Evolutionary conservation across 208 protist genomes (phyloP).

Genomic region (Blechomonas ayalai): DNA sequence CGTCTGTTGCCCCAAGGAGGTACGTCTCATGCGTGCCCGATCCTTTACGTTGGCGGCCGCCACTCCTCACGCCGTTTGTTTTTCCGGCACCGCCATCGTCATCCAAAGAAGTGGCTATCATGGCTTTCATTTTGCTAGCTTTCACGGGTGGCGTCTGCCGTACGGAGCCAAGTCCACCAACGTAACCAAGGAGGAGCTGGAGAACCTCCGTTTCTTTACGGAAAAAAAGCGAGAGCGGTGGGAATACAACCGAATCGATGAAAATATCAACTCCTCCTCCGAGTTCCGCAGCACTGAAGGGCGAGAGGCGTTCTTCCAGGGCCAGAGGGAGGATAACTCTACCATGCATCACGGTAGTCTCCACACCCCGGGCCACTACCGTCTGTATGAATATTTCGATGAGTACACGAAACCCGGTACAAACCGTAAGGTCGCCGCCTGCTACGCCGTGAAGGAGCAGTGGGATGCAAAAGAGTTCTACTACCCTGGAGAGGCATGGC

Average conservation of each 20-base stretch:
- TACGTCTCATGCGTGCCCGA: no score
- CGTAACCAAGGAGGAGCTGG: conserved; percentile 71
- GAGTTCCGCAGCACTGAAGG: conserved; percentile 63
- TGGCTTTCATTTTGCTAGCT: conserved; percentile 68
- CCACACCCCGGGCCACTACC: conserved; percentile 76
- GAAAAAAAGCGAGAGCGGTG: conserved; percentile 59
- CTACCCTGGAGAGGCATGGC: conserved; percentile 84
- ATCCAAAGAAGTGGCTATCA: conserved; percentile 33
- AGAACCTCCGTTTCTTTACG: conserved; percentile 62
- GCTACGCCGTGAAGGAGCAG: conserved; percentile 79
- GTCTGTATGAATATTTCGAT: conserved; percentile 87
- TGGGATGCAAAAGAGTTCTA: conserved; percentile 87
- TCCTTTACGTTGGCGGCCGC: no score
- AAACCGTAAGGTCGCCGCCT: conserved; percentile 65
- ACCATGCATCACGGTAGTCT: conserved; percentile 52
- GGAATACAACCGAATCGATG: conserved; percentile 84
- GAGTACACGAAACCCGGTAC: conserved; percentile 83
- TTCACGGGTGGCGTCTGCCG: conserved; percentile 75
- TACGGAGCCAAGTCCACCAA: conserved; percentile 34
- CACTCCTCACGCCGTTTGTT: background rate
- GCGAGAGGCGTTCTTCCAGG: conserved; percentile 65
- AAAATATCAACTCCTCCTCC: conserved; percentile 83
- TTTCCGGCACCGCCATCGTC: background rate
- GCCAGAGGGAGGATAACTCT: conserved; percentile 72
- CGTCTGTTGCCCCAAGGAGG: no score